phyloP scores from a whole-genome alignment of 2,329 filamentous ascomycete genomes.

The Mycogone perniciosa region DNA sequence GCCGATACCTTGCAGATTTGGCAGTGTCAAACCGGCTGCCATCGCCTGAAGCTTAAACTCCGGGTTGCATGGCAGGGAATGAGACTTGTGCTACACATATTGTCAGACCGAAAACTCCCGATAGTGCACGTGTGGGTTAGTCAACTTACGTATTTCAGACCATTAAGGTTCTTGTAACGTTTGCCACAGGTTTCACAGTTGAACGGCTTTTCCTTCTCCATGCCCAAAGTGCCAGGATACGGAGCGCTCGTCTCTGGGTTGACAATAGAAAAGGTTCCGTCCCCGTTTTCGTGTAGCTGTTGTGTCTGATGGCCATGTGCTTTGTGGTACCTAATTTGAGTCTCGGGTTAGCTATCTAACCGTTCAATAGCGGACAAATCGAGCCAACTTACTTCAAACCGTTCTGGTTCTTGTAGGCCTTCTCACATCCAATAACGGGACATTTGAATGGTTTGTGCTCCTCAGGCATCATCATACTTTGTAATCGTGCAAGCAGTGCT shows the following conservation, averaged over 20 bases:
- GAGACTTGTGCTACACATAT: slow-evolving; percentile 57
- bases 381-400: slow-evolving; percentile 73
- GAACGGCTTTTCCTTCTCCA: slow-evolving; percentile 99
- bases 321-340: slow-evolving; percentile 56
- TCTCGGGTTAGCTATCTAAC: slow-evolving; percentile 1
- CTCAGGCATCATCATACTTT: slow-evolving; percentile 64
- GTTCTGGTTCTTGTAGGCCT: slow-evolving; percentile 99
- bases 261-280: slow-evolving; percentile 96
- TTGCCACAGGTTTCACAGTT: slow-evolving; percentile 96
- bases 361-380: slow-evolving; percentile 1
- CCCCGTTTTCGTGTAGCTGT: slow-evolving; percentile 90
- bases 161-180: slow-evolving; percentile 98
- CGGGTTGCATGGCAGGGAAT: slow-evolving; percentile 85
- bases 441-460: slow-evolving; percentile 98
- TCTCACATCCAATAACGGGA: slow-evolving; percentile 96
- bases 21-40: slow-evolving; percentile 38
- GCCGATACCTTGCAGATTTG: slow-evolving; percentile 36
- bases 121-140: not conserved
- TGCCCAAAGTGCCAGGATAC: slow-evolving; percentile 93
- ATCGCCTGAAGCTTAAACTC: slow-evolving; percentile 52
- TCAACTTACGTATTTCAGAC: slow-evolving; percentile 77
- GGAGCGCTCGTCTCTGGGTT: slow-evolving; percentile 91
- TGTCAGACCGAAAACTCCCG: slow-evolving; percentile 26
- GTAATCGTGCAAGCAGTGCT: slow-evolving; percentile 49
- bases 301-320: slow-evolving; percentile 94